Percentiles rank a stretch among this genome's conserved stretches.
Evolutionary conservation across 129 eudicot genomes (phyloP).

Genomic region (Scalesia atractyloides): DNA sequence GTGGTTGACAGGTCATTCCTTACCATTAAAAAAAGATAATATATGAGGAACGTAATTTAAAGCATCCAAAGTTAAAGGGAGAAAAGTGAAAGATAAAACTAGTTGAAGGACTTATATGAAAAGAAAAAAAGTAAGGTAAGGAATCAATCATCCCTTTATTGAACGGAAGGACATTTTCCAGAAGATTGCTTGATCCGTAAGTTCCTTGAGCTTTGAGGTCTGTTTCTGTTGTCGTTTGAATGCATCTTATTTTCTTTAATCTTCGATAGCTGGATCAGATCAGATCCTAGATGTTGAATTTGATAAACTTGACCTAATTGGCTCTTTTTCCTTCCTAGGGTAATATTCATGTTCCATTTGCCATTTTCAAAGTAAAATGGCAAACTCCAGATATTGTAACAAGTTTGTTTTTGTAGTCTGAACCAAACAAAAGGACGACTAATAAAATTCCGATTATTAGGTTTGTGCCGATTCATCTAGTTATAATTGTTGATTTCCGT

Average conservation of each 20-base stretch:
- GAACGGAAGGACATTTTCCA: too few relatives aligned
- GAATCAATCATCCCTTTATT: too few relatives aligned
- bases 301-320: not conserved
- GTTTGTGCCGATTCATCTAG: not conserved
- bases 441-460: not conserved
- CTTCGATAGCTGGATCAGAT: conserved; percentile 5
- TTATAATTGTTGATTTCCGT: not conserved
- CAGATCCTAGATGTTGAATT: conserved; percentile 10
- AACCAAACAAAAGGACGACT: not conserved
- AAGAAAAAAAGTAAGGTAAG: too few relatives aligned
- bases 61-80: too few relatives aligned
- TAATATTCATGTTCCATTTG: not conserved
- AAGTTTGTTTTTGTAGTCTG: not conserved
- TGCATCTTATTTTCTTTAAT: conserved; percentile 4
- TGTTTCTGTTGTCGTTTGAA: conserved; percentile 15
- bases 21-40: too few relatives aligned
- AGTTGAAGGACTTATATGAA: too few relatives aligned
- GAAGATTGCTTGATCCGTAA: too few relatives aligned
- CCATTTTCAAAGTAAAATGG: not conserved
- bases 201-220: too few relatives aligned
- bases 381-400: not conserved
- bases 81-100: too few relatives aligned
- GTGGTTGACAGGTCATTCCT: too few relatives aligned
- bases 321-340: not conserved
- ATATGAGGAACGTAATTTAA: too few relatives aligned